These are phyloP conservation scores for Candida alai DNA, from an alignment of 805 yeast species.

Conservation along the genomic window DNA sequence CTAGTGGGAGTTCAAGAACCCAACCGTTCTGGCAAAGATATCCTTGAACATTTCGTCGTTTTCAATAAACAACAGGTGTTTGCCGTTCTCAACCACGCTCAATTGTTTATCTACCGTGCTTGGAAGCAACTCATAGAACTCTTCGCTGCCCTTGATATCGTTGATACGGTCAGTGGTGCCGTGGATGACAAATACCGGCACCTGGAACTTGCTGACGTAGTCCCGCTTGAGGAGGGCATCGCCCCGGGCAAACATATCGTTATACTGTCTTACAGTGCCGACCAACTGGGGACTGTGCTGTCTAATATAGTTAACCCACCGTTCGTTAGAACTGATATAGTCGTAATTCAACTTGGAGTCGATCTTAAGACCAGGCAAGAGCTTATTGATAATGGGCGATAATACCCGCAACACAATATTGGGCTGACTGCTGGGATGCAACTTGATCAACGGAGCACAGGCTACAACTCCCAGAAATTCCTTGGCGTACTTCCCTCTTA, in stretches of 20 bases:
- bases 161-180: slow-evolving; percentile 64
- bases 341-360: slow-evolving; percentile 54
- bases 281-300: slow-evolving; percentile 34
- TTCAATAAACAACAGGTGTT: slow-evolving; percentile 47
- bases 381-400: slow-evolving; percentile 34
- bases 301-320: slow-evolving; percentile 43
- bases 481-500: slow-evolving; percentile 48
- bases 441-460: slow-evolving; percentile 56
- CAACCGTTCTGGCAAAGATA: slow-evolving; percentile 34
- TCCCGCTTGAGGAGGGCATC: slow-evolving; percentile 39
- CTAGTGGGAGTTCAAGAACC: slow-evolving; percentile 25
- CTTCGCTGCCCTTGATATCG: slow-evolving; percentile 43
- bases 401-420: slow-evolving; percentile 35
- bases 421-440: slow-evolving; percentile 62
- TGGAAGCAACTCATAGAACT: slow-evolving; percentile 35
- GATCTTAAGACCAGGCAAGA: slow-evolving; percentile 48
- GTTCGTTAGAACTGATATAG: slow-evolving; percentile 48
- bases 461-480: slow-evolving; percentile 45
- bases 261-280: slow-evolving; percentile 55
- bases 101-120: slow-evolving; percentile 30
- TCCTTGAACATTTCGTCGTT: slow-evolving; percentile 34
- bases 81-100: slow-evolving; percentile 24
- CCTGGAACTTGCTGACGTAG: slow-evolving; percentile 31
- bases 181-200: slow-evolving; percentile 56
- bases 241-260: slow-evolving; percentile 67